phyloP scores from a whole-genome alignment of 495 filamentous ascomycete species.

The Xylaria curta region DNA sequence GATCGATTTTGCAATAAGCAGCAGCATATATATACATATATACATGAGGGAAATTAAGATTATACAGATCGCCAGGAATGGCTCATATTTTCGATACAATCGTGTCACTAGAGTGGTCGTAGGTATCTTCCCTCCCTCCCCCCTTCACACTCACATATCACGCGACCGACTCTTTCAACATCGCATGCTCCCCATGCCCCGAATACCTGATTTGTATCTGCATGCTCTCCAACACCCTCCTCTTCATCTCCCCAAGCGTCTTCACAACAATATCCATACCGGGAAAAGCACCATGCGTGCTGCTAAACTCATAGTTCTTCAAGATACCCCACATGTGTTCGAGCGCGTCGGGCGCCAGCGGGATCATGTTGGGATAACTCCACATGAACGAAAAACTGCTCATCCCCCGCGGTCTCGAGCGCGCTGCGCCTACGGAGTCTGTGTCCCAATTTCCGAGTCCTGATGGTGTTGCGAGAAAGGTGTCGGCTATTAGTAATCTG shows the following conservation, averaged over 20 bases:
- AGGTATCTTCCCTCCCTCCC: no score
- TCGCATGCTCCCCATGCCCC: slow-evolving; percentile 58
- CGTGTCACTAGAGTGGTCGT: not conserved
- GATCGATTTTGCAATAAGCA: not conserved
- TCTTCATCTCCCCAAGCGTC: slow-evolving; percentile 56
- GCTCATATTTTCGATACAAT: not conserved
- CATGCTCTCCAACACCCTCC: slow-evolving; percentile 73
- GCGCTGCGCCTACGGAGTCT: slow-evolving; percentile 40
- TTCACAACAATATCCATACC: slow-evolving; percentile 64
- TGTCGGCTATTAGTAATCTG: slow-evolving; percentile 73
- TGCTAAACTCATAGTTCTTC: slow-evolving; percentile 63
- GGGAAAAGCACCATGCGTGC: slow-evolving; percentile 69
- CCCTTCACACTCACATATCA: slow-evolving; percentile 1
- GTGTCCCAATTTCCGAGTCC: slow-evolving; percentile 49
- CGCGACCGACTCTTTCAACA: slow-evolving; percentile 44
- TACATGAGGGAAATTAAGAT: not conserved
- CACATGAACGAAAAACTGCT: slow-evolving; percentile 77
- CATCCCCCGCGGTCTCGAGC: slow-evolving; percentile 59
- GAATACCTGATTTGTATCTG: slow-evolving; percentile 68
- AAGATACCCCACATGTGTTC: slow-evolving; percentile 58
- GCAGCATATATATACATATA: not conserved
- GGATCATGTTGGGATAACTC: slow-evolving; percentile 83
- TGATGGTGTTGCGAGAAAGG: slow-evolving; percentile 69
- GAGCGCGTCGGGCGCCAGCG: slow-evolving; percentile 64
- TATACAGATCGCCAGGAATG: not conserved